Conservation (phyloP, 192 early-diverging fungal genomes). For the Coemansia sp. region DNA sequence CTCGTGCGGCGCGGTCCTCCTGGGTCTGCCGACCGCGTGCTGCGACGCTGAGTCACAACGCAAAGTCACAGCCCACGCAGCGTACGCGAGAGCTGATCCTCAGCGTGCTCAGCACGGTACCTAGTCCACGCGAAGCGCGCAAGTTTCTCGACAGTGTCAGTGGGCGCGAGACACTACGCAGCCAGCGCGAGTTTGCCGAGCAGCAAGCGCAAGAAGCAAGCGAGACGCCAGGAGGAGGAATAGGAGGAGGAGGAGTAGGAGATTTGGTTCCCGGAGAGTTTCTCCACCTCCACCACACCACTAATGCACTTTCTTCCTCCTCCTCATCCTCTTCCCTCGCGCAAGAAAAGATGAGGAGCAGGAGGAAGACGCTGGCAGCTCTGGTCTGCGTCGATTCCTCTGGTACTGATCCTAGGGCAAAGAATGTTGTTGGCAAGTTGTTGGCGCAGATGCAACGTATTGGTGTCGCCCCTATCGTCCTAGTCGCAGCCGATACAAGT, state of each 20-base stretch:
- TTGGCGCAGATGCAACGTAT: slow-evolving; percentile 56
- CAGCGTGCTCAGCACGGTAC: slow-evolving; percentile 50
- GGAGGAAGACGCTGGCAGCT: slow-evolving; percentile 27
- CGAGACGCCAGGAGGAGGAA: slow-evolving; percentile 9
- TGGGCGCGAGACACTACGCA: slow-evolving; percentile 48
- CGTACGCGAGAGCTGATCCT: slow-evolving; percentile 41
- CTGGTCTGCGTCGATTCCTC: slow-evolving; percentile 11
- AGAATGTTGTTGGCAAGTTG: slow-evolving; percentile 11
- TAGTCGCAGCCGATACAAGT: no score
- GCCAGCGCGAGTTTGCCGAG: slow-evolving; percentile 45
- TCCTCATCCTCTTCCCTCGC: no score
- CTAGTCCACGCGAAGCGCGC: slow-evolving; percentile 55
- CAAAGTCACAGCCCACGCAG: neutral
- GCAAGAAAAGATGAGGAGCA: slow-evolving; percentile 1
- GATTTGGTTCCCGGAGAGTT: slow-evolving; percentile 35
- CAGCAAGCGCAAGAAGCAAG: slow-evolving; percentile 32
- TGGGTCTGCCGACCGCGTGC: neutral
- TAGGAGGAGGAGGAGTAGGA: no score
- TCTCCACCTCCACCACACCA: neutral
- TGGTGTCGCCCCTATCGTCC: slow-evolving; percentile 47
- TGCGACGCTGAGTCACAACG: neutral
- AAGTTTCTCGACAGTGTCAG: slow-evolving; percentile 51
- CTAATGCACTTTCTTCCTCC: neutral
- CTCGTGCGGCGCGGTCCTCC: no score
- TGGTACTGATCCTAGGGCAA: no score